Percentiles rank a stretch among this genome's conserved stretches.
Conservation (phyloP, 2,329 filamentous ascomycete genomes). For the Dothidotthia symphoricarpi region DNA sequence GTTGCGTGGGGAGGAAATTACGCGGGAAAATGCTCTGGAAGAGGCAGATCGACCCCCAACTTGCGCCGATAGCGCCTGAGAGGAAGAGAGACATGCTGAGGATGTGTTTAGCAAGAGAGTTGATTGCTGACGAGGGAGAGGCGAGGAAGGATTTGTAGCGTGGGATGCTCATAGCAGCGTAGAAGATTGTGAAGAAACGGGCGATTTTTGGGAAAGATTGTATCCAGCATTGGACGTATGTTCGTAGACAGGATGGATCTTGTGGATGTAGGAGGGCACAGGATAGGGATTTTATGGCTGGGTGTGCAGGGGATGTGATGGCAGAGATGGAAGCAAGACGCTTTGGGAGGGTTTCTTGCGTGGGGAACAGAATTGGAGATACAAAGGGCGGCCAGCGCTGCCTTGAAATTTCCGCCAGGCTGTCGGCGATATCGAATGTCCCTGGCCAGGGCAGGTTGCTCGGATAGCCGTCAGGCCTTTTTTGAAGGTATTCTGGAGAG, state of each 20-base stretch:
- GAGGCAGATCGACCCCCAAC: constrained; percentile 87
- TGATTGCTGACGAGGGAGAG: constrained; percentile 66
- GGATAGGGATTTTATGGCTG: constrained; percentile 77
- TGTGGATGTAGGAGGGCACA: constrained; percentile 86
- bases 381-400: constrained; percentile 85
- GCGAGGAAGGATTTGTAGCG: constrained; percentile 67
- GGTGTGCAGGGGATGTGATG: constrained; percentile 80
- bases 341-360: constrained; percentile 60
- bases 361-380: constrained; percentile 83
- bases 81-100: constrained; percentile 74
- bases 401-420: constrained; percentile 74
- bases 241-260: constrained; percentile 83
- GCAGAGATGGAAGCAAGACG: constrained; percentile 69
- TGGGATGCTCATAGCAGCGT: constrained; percentile 68
- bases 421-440: constrained; percentile 74
- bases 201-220: constrained; percentile 75
- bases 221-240: constrained; percentile 84
- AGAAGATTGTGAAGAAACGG: constrained; percentile 74
- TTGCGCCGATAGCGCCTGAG: constrained; percentile 78
- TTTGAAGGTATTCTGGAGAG: constrained; percentile 76
- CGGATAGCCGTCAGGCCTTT: constrained; percentile 68
- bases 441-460: constrained; percentile 69
- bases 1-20: constrained; percentile 71
- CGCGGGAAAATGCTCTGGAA: constrained; percentile 79
- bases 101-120: constrained; percentile 64